Conservation (phyloP, 2,329 filamentous ascomycete genomes). For the Dactylellina sp. region DNA sequence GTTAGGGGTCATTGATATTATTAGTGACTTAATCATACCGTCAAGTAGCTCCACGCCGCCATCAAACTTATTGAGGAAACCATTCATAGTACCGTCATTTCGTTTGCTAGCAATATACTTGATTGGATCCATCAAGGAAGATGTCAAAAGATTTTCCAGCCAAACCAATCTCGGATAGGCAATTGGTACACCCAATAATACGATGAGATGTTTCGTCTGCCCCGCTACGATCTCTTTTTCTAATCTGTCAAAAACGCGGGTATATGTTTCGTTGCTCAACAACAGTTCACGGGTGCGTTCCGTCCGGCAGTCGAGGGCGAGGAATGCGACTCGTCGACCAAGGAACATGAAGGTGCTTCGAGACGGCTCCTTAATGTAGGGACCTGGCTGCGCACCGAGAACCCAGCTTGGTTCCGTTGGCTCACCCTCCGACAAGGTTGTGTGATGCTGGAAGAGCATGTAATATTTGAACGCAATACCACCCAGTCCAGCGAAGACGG, state of each 20-base stretch:
- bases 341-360: slow-evolving; percentile 87
- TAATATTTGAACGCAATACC: slow-evolving; percentile 98
- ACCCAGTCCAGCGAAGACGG: slow-evolving; percentile 89
- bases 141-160: slow-evolving; percentile 82
- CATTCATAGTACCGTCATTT: slow-evolving; percentile 75
- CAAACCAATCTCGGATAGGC: slow-evolving; percentile 82
- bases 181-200: slow-evolving; percentile 84
- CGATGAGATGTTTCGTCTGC: slow-evolving; percentile 87
- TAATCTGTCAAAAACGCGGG: slow-evolving; percentile 85
- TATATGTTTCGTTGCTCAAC: slow-evolving; percentile 82
- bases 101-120: slow-evolving; percentile 83
- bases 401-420: slow-evolving; percentile 90
- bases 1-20: not conserved
- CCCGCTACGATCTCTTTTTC: slow-evolving; percentile 84
- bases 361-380: slow-evolving; percentile 88
- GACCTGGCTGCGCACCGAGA: slow-evolving; percentile 80
- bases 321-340: slow-evolving; percentile 80
- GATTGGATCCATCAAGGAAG: slow-evolving; percentile 84
- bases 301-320: slow-evolving; percentile 90
- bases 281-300: slow-evolving; percentile 88
- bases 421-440: slow-evolving; percentile 81
- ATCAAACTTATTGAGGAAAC: slow-evolving; percentile 87
- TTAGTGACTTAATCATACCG: slow-evolving; percentile 62
- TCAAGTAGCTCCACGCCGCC: slow-evolving; percentile 91
- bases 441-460: slow-evolving; percentile 98